These are phyloP conservation scores for Spathaspora gorwiae DNA, from an alignment of 805 yeast genomes.

Conservation along the genomic window DNA sequence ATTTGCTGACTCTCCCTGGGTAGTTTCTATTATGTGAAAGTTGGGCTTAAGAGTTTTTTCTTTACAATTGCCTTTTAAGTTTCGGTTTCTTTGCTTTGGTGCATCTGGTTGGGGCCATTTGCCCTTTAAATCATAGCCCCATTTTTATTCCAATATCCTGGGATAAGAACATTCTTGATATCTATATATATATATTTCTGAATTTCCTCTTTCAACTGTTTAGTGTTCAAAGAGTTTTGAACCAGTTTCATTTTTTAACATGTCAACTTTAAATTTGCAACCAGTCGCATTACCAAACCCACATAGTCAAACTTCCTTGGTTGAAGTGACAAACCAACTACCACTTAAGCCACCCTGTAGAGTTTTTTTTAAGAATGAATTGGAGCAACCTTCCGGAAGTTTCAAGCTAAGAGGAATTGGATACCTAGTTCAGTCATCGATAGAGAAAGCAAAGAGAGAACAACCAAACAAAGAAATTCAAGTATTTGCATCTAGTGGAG, in stretches of 20 bases:
- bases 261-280: slow-evolving; percentile 9
- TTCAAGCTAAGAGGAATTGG: slow-evolving; percentile 56
- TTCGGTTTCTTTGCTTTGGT: no score
- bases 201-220: not conserved
- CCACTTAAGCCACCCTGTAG: slow-evolving; percentile 35
- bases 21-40: no score
- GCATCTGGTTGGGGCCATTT: no score
- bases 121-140: not conserved
- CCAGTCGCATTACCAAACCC: slow-evolving; percentile 13
- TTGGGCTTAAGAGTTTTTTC: no score
- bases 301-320: slow-evolving; percentile 32
- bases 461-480: slow-evolving; percentile 24
- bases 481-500: slow-evolving; percentile 52
- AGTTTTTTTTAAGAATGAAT: slow-evolving; percentile 45
- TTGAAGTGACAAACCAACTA: slow-evolving; percentile 31
- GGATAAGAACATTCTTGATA: not conserved
- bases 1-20: no score
- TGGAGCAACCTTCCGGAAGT: slow-evolving; percentile 52
- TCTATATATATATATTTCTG: not conserved
- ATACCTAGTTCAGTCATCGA: slow-evolving; percentile 33
- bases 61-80: no score
- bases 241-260: slow-evolving; percentile 1
- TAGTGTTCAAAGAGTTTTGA: not conserved
- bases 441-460: slow-evolving; percentile 15
- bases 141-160: not conserved